phyloP scores from a whole-genome alignment of 768 basidiomycete genomes.

The Pulveroboletus sp. region DNA sequence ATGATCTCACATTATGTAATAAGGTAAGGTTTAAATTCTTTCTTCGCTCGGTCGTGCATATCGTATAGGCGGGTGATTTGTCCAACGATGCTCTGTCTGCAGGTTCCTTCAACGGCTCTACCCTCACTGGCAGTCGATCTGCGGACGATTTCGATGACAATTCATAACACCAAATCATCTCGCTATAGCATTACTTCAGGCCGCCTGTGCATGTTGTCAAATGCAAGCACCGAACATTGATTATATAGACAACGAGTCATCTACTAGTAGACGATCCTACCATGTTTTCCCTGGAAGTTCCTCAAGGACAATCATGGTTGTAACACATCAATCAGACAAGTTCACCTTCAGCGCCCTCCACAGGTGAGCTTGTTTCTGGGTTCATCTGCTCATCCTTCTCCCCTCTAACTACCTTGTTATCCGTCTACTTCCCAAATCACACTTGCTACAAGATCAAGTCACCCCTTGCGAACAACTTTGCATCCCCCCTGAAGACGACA shows the following conservation, averaged over 20 bases:
- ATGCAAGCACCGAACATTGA: background rate
- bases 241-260: no score
- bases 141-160: constrained; percentile 31
- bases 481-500: constrained; percentile 37
- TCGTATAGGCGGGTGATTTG: background rate
- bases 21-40: no score
- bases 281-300: no score
- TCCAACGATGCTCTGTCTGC: background rate
- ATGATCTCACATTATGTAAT: no score
- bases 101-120: constrained; percentile 29
- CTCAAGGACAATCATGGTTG: no score
- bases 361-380: background rate
- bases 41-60: constrained; percentile 35
- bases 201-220: constrained; percentile 3
- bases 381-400: no score
- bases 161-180: constrained; percentile 13
- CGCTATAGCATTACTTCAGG: constrained; percentile 7
- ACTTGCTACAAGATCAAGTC: background rate
- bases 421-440: no score
- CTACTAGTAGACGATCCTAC: no score
- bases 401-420: no score
- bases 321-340: no score
- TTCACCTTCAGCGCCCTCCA: no score
- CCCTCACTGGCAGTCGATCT: constrained; percentile 27
- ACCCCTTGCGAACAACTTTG: constrained; percentile 8